Evolutionary conservation across 2,329 filamentous ascomycete species (phyloP), one percentile per base, ranked within the genome.

Genomic region (Westerdykella ornata): DNA sequence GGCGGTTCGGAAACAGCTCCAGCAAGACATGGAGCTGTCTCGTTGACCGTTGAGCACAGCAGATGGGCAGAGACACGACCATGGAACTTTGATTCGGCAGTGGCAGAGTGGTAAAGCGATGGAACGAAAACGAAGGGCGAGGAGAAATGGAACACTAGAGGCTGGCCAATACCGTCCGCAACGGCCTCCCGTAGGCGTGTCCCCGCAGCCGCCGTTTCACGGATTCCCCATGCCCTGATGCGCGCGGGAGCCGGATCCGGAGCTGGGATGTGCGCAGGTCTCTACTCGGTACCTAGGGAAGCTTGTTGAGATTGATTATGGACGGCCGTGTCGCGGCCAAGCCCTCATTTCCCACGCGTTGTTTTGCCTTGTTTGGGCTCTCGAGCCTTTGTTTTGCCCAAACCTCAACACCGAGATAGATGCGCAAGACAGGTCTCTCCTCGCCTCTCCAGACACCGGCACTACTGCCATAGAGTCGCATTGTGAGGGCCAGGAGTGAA

Each of bases 311-410:
- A 54, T 47, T 45, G 42, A 49, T 46, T 53, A 41, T 47, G 35
- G 50, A 41, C 49, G 52, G 46, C 49, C 52, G 47, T 45, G 55
- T 49, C 44, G 41, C 43, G 49, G 44, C 44, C 42, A 51, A 49
- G 51, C 47, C 49, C 48, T 57, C 60, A 63, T 64, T 62, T 64
- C 57, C 51, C 43, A 56, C 18, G 38, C 60, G 61, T 60, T 59
- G 64, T 63, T 60, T 66, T 65, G 60, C n/a, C n/a, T n/a, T n/a
- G n/a, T n/a, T n/a, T n/a, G 43, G 39, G 48, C 41, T 30, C 38
- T 42, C 33, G 14, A 7, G 31, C 16, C 36, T 38, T 26, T 47
- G 46, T 46, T 51, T 49, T 44, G 42, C 35, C 26, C 30, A 22
- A 43, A 38, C 48, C 39, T 47, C 49, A 49, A 53, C 57, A 58